Base-by-base conservation (phyloP, 768 basidiomycete species). In the Erythrobasidium yunnanense region DNA sequence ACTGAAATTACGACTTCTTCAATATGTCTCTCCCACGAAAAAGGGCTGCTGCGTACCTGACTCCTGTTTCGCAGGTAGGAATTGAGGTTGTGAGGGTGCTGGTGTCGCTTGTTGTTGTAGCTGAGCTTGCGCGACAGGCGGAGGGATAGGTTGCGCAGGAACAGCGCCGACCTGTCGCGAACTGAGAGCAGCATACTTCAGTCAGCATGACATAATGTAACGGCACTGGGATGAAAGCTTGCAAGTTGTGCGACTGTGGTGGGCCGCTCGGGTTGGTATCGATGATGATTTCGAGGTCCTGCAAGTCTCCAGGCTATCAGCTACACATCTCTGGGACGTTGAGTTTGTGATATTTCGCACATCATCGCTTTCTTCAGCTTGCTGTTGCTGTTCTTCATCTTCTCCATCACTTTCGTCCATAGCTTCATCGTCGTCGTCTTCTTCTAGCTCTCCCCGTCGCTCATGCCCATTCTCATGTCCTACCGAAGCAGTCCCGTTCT, bases 281-380 rank as follows among this genome's bases (percentile, higher is more conserved):
- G 83, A 89, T 85, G 60, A 93, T 90, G 70, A 93, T 87, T 78
- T 93, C 90, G 69, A 93, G 81, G 74, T 93, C 85, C 86, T 89
- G 70, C 27, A 23, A 11, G 2, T 18, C n/a, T n/a, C 3, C 13
- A 49, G 34, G 11, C 27, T 63, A 32, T 34, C 42, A 60, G 23
- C 17, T 45, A 73, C 53, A 71, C 49, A 38, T 34, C 30, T 25
- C 17, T n/a, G 29, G 27, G 38, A 29, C 6, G 22, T 50, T 62
- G 49, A 51, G 42, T 55, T 4, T 2, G 51, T 25, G 53, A 34
- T 71, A 73, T 30, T 69, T 84, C 84, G 68, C 78, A 70, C 81
- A 29, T 81, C 81, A 4, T 81, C 80, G 38, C 78, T 79, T 50
- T 78, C 78, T 5, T 73, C 71, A 1, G 72, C 72, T 25, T 72